Conservation (phyloP, 805 yeast genomes). For the Ogataea paraovalis region DNA sequence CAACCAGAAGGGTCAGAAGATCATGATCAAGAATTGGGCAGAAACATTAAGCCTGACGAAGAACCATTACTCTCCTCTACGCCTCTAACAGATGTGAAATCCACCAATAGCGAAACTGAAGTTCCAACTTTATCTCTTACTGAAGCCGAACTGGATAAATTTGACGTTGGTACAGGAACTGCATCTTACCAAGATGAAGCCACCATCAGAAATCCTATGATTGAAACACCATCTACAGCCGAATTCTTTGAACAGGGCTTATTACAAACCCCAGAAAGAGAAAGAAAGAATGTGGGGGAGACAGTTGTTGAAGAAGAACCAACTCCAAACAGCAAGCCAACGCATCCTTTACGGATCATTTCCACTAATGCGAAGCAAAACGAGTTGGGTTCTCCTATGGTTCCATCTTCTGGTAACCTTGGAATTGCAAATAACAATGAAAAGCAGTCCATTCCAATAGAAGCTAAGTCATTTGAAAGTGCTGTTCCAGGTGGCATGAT, state of each 20-base stretch:
- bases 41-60: not conserved
- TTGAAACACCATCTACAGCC: slow-evolving; percentile 13
- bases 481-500: not conserved
- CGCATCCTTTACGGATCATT: slow-evolving; percentile 16
- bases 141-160: not conserved
- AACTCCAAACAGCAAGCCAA: slow-evolving; percentile 14
- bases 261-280: slow-evolving; percentile 6
- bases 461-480: not conserved
- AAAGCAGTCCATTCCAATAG: not conserved
- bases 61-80: slow-evolving; percentile 6
- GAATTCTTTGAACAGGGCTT: slow-evolving; percentile 5
- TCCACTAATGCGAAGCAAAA: slow-evolving; percentile 2
- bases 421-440: not conserved
- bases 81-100: slow-evolving; percentile 1
- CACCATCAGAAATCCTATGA: slow-evolving; percentile 12
- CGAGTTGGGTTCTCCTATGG: slow-evolving; percentile 17
- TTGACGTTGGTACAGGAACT: not conserved
- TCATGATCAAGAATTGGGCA: not conserved
- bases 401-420: not conserved
- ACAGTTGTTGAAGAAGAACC: slow-evolving; percentile 2
- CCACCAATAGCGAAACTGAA: not conserved
- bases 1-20: too few relatives aligned
- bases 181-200: not conserved
- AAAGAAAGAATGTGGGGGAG: not conserved
- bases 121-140: slow-evolving; percentile 1